Evolutionary conservation across 805 yeast genomes (phyloP), one percentile per base, ranked within the genome.

Genomic region (Yamadazyma scolyti): DNA sequence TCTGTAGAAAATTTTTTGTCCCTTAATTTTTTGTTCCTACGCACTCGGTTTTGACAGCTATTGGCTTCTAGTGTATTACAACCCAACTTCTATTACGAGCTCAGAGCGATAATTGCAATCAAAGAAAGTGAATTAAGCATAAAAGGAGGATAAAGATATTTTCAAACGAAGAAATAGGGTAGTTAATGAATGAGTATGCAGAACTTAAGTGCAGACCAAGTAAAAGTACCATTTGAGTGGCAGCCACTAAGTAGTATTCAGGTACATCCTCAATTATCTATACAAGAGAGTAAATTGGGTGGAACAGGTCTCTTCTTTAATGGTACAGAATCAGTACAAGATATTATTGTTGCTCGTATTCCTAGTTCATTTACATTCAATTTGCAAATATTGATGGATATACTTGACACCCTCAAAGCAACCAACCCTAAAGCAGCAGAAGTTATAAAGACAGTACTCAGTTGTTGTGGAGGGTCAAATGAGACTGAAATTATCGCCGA

Each of bases 221-320:
- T n/a, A n/a, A n/a, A n/a, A n/a, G n/a, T n/a, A n/a, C n/a, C n/a
- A n/a, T n/a, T n/a, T n/a, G n/a, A n/a, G n/a, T n/a, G n/a, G n/a
- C n/a, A n/a, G n/a, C n/a, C n/a, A n/a, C n/a, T n/a, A n/a, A n/a
- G n/a, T n/a, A n/a, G n/a, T n/a, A n/a, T n/a, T n/a, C n/a, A n/a
- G n/a, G n/a, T n/a, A n/a, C n/a, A 52, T 30, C 36, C 31, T 1
- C 22, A 37, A 6, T 21, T 53, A 5, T 14, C 44, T 4, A 40
- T 58, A 24, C 46, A 37, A 13, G 9, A 30, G 11, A 52, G 60
- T 29, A 13, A 31, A 1, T 35, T 56, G 9, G 65, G 65, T n/a
- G 67, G 67, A 9, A 39, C 40, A 6, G 67, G 67, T 5, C 26
- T 61, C 7, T 47, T 52, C 23, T 42, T 45, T 28, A 40, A 44